A percentile compares a stretch with the other conserved stretches of the same genome.
These are phyloP conservation scores for Neospora caninum DNA, from an alignment of 169 alveolate genomes.

Conservation along the genomic window DNA sequence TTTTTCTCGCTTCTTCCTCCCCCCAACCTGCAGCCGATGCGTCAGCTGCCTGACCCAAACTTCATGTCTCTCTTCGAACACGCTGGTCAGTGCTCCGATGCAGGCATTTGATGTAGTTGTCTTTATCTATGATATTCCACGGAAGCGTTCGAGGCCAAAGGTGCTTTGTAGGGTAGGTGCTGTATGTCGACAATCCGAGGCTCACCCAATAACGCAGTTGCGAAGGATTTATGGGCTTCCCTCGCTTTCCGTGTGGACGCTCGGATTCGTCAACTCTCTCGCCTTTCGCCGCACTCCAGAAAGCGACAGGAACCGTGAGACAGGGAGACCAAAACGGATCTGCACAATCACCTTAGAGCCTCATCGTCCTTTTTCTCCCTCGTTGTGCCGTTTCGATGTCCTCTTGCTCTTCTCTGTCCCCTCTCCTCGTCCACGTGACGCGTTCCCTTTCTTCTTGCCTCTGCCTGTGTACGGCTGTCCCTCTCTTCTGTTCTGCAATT, in stretches of 20 bases:
- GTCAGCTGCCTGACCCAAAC: slow-evolving; percentile 23
- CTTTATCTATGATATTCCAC: too few species aligned
- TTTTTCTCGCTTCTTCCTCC: slow-evolving; percentile 44
- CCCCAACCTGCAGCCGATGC: slow-evolving; percentile 16
- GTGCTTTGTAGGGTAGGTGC: neutral
- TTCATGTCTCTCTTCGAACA: slow-evolving; percentile 34
- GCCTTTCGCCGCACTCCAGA: too few species aligned
- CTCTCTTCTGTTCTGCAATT: neutral
- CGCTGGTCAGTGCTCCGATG: neutral
- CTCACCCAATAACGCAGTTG: neutral
- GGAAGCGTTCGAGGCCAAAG: neutral
- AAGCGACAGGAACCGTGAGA: too few species aligned
- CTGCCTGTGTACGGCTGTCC: neutral
- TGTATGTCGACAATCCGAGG: neutral
- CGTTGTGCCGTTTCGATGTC: too few species aligned
- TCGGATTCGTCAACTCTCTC: neutral
- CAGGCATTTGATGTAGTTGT: too few species aligned
- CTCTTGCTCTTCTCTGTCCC: too few species aligned
- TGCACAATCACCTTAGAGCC: too few species aligned
- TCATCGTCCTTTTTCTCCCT: too few species aligned
- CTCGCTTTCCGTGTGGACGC: neutral
- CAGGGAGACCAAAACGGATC: too few species aligned
- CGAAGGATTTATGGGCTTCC: neutral
- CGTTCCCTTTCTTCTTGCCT: too few species aligned
- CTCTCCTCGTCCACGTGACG: too few species aligned